A percentile compares a stretch with the other conserved stretches of the same genome.
phyloP scores from a whole-genome alignment of 2,329 filamentous ascomycete genomes.

The Colletotrichum truncatum region DNA sequence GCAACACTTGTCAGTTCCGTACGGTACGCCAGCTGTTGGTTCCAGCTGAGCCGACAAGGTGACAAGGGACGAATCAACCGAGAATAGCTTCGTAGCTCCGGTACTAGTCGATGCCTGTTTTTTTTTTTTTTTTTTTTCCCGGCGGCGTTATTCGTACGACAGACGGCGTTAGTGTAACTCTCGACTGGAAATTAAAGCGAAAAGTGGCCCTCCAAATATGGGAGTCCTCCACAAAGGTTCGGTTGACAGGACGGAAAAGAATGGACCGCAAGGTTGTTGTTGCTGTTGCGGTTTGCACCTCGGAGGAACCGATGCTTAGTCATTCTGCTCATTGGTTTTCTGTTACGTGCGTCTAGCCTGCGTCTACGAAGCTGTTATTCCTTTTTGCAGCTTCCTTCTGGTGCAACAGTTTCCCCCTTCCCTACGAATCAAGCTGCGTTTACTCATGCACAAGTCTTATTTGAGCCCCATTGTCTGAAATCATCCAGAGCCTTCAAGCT shows the following conservation, averaged over 20 bases:
- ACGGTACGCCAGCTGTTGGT: background rate
- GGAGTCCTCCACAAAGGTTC: too few species aligned
- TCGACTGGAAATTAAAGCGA: constrained; percentile 2
- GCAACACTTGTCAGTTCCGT: background rate
- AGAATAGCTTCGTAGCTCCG: background rate
- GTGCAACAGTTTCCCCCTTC: background rate
- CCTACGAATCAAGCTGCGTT: background rate
- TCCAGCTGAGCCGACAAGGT: background rate
- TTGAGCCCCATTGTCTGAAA: background rate
- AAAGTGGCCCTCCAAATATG: background rate
- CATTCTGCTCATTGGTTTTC: background rate
- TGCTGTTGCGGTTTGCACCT: background rate
- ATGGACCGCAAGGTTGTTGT: too few species aligned
- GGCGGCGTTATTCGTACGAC: background rate
- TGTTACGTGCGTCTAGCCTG: background rate
- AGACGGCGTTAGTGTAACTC: constrained; percentile 15
- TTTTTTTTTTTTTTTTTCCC: too few species aligned
- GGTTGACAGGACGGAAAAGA: too few species aligned
- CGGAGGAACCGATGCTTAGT: background rate
- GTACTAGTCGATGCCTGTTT: background rate
- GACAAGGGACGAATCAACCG: constrained; percentile 2
- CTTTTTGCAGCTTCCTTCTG: constrained; percentile 1
- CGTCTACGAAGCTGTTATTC: too few species aligned
- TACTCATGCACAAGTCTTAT: background rate
- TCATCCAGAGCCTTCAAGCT: background rate